phyloP scores from a whole-genome alignment of 495 filamentous ascomycete genomes.

The Cetradonia linearis region DNA sequence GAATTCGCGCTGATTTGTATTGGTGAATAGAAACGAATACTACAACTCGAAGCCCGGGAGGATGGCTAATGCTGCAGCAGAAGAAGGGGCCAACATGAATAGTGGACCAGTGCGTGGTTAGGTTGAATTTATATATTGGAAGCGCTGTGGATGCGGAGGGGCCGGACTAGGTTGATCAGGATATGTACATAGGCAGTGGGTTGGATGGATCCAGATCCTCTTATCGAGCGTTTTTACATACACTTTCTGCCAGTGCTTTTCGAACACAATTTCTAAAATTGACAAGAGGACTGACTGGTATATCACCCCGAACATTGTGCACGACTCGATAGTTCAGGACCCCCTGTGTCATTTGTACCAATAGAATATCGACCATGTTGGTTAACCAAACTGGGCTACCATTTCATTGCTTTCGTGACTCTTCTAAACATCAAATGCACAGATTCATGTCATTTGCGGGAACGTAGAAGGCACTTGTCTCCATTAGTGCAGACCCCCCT shows the following conservation, averaged over 20 bases:
- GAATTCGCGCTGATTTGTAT: not conserved
- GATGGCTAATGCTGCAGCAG: slow-evolving; percentile 41
- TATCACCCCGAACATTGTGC: no score
- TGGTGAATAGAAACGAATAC: slow-evolving; percentile 63
- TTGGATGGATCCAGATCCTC: not conserved
- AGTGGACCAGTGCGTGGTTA: slow-evolving; percentile 23
- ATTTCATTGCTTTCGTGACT: no score
- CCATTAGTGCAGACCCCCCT: no score
- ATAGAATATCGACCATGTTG: no score
- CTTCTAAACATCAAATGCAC: no score
- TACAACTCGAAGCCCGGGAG: slow-evolving; percentile 86
- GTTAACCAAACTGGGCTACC: no score
- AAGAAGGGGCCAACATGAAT: slow-evolving; percentile 8
- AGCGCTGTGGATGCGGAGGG: not conserved
- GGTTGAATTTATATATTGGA: not conserved
- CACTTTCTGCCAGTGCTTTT: not conserved
- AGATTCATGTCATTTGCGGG: no score
- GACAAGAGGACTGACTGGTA: no score
- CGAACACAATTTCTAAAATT: no score
- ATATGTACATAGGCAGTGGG: slow-evolving; percentile 1
- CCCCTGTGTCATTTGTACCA: no score
- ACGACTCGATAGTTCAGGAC: no score
- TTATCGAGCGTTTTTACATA: not conserved
- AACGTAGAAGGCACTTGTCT: no score
- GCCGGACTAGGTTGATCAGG: not conserved